Conservation (phyloP, 2,329 filamentous ascomycete genomes). For the Leptographium wingfieldii region DNA sequence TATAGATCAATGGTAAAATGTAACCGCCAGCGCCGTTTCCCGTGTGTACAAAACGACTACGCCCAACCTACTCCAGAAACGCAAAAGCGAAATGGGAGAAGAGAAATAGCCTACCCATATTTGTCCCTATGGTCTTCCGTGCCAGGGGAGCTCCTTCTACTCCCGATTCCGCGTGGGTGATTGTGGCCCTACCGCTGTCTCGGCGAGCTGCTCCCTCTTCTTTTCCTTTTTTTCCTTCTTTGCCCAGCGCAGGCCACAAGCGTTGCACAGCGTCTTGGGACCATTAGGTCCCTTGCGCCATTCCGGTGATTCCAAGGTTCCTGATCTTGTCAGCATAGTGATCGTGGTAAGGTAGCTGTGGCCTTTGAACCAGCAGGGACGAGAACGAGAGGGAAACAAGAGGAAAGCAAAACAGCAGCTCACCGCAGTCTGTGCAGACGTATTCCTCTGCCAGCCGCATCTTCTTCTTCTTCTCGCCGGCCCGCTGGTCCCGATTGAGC, state of each 20-base stretch:
- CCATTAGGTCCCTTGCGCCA: conserved; percentile 91
- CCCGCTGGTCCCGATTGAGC: conserved; percentile 59
- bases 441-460: conserved; percentile 77
- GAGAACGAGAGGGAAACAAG: background rate
- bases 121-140: background rate
- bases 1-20: background rate
- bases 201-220: conserved; percentile 13
- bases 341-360: background rate
- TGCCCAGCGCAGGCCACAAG: conserved; percentile 67
- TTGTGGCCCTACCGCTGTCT: background rate
- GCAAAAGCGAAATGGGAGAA: background rate
- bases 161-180: conserved; percentile 2
- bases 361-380: too few relatives aligned
- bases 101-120: background rate
- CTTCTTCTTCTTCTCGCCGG: conserved; percentile 76
- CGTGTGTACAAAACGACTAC: background rate
- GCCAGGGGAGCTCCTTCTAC: background rate
- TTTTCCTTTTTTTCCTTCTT: conserved; percentile 68
- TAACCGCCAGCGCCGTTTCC: background rate
- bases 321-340: conserved; percentile 22
- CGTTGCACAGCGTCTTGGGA: conserved; percentile 91
- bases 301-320: conserved; percentile 82
- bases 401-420: conserved; percentile 16
- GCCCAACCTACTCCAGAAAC: background rate
- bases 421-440: conserved; percentile 87